Evolutionary conservation across 352 stramenopile species (phyloP).

Genomic region (Pythium monospermum): DNA sequence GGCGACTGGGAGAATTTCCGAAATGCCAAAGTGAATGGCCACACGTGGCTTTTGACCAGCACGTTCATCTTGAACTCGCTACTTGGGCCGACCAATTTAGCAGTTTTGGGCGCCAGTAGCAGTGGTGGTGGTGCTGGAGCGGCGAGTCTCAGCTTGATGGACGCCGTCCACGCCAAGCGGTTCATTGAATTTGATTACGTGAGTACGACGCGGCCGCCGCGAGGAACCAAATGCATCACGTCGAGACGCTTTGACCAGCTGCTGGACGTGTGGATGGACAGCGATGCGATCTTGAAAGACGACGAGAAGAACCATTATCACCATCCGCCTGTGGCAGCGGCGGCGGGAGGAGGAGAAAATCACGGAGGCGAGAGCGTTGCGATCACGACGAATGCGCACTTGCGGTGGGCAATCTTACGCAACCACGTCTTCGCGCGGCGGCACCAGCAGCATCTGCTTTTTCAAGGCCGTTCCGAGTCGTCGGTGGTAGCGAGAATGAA

Average conservation of each 20-base stretch:
- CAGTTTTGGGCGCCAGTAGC: neutral
- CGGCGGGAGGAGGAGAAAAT: too few species aligned
- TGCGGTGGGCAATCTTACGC: conserved; percentile 38
- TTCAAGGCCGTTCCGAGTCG: too few species aligned
- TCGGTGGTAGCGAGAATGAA: conserved; percentile 20
- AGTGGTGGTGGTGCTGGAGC: too few species aligned
- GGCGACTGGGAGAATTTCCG: conserved; percentile 90
- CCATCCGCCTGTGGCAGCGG: too few species aligned
- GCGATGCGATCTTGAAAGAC: conserved; percentile 15
- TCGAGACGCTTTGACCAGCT: conserved; percentile 55
- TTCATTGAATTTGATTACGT: conserved; percentile 76
- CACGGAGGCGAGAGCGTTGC: neutral
- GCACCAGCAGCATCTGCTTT: neutral
- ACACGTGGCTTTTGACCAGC: conserved; percentile 52
- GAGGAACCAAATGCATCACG: conserved; percentile 44
- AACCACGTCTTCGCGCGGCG: conserved; percentile 22
- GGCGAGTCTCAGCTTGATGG: neutral
- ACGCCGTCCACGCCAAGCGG: conserved; percentile 8
- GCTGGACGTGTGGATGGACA: conserved; percentile 30
- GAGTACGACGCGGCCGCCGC: conserved; percentile 64
- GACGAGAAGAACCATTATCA: neutral
- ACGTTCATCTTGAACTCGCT: conserved; percentile 70
- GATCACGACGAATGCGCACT: conserved; percentile 19
- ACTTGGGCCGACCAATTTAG: conserved; percentile 31
- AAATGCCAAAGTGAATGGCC: conserved; percentile 63